These are phyloP conservation scores for Suillus luteus DNA, from an alignment of 768 basidiomycete genomes.

Conservation along the genomic window DNA sequence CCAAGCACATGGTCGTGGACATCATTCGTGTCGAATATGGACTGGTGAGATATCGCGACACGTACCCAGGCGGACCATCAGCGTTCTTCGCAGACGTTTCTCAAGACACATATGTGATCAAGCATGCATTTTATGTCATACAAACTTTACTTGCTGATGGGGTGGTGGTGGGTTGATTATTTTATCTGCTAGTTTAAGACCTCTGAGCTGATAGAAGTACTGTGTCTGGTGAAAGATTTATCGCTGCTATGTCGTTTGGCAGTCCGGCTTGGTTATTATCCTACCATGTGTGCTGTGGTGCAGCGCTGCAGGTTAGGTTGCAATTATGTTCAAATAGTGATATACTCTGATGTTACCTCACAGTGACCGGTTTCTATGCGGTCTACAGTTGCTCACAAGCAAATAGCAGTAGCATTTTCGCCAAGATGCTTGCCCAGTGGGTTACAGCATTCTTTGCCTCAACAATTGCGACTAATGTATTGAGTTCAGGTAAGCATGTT, in stretches of 20 bases:
- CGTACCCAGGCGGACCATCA: slow-evolving; percentile 24
- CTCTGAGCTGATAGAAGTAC: not conserved
- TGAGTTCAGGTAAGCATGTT: slow-evolving; percentile 8
- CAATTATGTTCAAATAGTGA: not conserved
- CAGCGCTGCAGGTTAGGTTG: slow-evolving; percentile 7
- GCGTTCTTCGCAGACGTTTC: slow-evolving; percentile 26
- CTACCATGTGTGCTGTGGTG: slow-evolving; percentile 13
- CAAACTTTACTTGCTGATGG: slow-evolving; percentile 16
- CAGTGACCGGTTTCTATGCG: not conserved
- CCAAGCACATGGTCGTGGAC: slow-evolving; percentile 18
- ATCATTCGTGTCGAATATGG: slow-evolving; percentile 22
- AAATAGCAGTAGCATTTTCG: not conserved
- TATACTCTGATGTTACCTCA: not conserved
- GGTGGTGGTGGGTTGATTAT: slow-evolving; percentile 8
- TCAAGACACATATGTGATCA: slow-evolving; percentile 17
- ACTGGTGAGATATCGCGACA: slow-evolving; percentile 22
- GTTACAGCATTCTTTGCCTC: slow-evolving; percentile 3
- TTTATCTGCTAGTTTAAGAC: not conserved
- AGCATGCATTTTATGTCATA: slow-evolving; percentile 8
- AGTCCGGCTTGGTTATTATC: slow-evolving; percentile 12
- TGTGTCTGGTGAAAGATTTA: slow-evolving; percentile 15
- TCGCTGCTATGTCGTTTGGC: slow-evolving; percentile 20
- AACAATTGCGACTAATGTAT: slow-evolving; percentile 11
- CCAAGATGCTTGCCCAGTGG: not conserved
- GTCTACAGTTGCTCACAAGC: no score